phyloP scores from a whole-genome alignment of 306 rosid species.

The Casuarina equisetifolia region DNA sequence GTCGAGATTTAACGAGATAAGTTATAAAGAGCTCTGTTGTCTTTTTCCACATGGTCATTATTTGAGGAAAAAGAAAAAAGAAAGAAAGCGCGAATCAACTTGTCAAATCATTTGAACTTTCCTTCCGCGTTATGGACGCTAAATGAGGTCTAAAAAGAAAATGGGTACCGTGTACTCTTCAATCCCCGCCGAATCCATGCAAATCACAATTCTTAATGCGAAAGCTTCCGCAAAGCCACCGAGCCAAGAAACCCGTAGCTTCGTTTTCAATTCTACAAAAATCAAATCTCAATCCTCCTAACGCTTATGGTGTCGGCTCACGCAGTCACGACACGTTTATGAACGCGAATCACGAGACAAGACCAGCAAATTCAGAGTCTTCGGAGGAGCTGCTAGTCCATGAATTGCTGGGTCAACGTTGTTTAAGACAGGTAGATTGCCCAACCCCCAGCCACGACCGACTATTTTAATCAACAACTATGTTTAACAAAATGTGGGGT shows the following conservation, averaged over 20 bases:
- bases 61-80: background rate
- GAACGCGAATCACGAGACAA: too few species aligned
- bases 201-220: background rate
- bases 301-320: background rate
- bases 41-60: too few species aligned
- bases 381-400: too few species aligned
- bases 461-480: too few species aligned
- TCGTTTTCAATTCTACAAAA: background rate
- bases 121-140: background rate
- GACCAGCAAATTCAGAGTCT: too few species aligned
- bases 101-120: background rate
- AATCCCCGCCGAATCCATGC: background rate
- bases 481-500: too few species aligned
- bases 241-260: background rate
- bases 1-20: too few species aligned
- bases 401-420: too few species aligned
- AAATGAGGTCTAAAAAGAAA: background rate
- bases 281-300: background rate
- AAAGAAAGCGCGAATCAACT: background rate
- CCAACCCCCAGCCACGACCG: too few species aligned
- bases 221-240: background rate
- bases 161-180: background rate
- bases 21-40: too few species aligned
- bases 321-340: background rate
- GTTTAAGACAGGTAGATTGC: too few species aligned